Base-by-base conservation (phyloP, 2,329 filamentous ascomycete genomes). In the Ceratocystis cacaofunesta region DNA sequence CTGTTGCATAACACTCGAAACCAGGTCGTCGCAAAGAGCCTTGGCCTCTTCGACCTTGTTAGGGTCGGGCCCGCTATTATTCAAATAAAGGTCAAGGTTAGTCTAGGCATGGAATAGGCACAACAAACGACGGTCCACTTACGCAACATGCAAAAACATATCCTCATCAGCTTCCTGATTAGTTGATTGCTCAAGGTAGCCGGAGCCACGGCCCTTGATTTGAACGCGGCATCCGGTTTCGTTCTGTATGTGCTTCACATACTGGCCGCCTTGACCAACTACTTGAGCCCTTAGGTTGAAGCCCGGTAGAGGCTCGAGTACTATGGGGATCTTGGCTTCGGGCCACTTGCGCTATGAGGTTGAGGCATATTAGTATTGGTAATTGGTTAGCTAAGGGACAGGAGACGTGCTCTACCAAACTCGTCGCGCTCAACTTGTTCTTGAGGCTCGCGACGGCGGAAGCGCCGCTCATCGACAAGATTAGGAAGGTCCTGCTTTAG, bases 271-370 rank as follows among this genome's bases (percentile, higher is more conserved):
- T 70, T 92, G 89, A 62, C 94, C 94, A 65, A 99, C 94, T 60
- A 99, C 92, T 74, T 97, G 92, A 63, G 94, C 94, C 69, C 94
- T 88, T 61, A 99, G 80, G 73, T 99, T 99, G 78, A 99, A 99
- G 22, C 94, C 94, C 28, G 87, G 90, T 64, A 97, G 85, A 0
- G 92, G 89, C 70, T 97, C 94, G 66, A 99, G 85, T 68, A 86
- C 85, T 70, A 99, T 92, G 1, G 90, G 87, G 62, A 99, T 95
- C 71, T 89, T 90, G 77, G 96, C 91, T 73, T 97, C 94, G 0
- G 94, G 92, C 94, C 94, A 99, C 89, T 97, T 99, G 70, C 92
- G 90, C 90, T 95, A 52, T 17, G 22, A 10, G 44, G 66, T 65
- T 17, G 22, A 10, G 46, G 66, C 64, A 69, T 67, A 66, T 68